These are phyloP conservation scores for Botryosphaeria dothidea DNA, from an alignment of 2,329 filamentous ascomycete species.

Conservation along the genomic window DNA sequence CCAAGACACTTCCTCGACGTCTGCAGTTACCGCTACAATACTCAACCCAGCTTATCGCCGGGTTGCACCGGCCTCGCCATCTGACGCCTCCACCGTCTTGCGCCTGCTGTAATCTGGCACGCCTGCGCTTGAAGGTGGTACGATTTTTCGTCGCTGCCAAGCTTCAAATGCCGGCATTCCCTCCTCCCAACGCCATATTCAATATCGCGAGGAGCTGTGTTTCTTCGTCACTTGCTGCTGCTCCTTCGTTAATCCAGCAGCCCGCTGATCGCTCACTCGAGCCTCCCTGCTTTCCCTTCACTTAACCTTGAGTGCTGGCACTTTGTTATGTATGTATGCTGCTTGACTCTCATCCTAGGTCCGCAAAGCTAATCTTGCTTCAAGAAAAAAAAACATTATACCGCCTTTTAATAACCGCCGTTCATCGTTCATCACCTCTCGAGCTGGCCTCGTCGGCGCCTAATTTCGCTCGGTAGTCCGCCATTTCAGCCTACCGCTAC, in stretches of 20 bases:
- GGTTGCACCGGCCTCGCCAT: background rate
- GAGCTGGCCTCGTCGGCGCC: constrained; percentile 14
- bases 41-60: background rate
- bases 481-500: background rate
- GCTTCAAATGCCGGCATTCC: constrained; percentile 12
- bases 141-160: constrained; percentile 5
- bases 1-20: constrained; percentile 12
- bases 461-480: background rate
- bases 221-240: background rate
- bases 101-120: background rate
- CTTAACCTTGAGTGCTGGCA: constrained; percentile 10
- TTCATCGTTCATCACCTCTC: background rate
- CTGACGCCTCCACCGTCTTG: constrained; percentile 1
- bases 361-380: background rate
- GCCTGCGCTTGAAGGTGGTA: background rate
- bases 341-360: background rate
- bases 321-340: constrained; percentile 14
- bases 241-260: background rate
- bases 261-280: background rate
- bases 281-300: background rate
- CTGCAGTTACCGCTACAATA: background rate
- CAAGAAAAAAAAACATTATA: background rate
- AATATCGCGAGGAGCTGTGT: background rate
- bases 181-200: background rate
- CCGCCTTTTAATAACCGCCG: background rate